Evolutionary conservation across 306 rosid species (phyloP).

Genomic region (Vigna angularis): DNA sequence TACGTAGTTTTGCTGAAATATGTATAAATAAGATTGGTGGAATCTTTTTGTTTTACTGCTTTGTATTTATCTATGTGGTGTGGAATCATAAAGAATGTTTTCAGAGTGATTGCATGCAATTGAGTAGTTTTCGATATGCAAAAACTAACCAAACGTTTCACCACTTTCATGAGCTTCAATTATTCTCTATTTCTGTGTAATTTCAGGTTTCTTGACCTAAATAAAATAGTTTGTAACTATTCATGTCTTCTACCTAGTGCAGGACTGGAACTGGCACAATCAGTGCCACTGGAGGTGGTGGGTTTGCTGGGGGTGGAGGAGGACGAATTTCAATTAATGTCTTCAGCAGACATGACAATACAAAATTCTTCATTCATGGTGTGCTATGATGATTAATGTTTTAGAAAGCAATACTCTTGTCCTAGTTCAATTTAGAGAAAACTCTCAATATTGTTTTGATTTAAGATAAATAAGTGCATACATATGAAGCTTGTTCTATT

Average conservation of each 20-base stretch:
- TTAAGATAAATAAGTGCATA: constrained; percentile 29
- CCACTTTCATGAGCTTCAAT: constrained; percentile 15
- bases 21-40: not conserved
- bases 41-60: constrained; percentile 27
- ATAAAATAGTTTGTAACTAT: constrained; percentile 49
- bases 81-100: constrained; percentile 20
- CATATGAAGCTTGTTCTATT: constrained; percentile 38
- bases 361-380: constrained; percentile 80
- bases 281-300: constrained; percentile 87
- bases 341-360: constrained; percentile 83
- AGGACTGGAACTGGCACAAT: constrained; percentile 92
- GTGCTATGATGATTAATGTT: constrained; percentile 45
- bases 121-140: constrained; percentile 15
- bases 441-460: constrained; percentile 9
- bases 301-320: constrained; percentile 98
- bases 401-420: constrained; percentile 21
- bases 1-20: constrained; percentile 27
- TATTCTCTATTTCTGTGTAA: constrained; percentile 32
- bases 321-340: constrained; percentile 86
- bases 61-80: constrained; percentile 13
- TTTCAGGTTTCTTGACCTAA: constrained; percentile 43
- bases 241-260: constrained; percentile 55
- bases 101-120: constrained; percentile 13
- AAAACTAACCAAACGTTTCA: constrained; percentile 2
- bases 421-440: not conserved